A percentile compares a stretch with the other conserved stretches of the same genome.
Conservation (phyloP, 805 yeast genomes). For the Ogataea glucozyma region DNA sequence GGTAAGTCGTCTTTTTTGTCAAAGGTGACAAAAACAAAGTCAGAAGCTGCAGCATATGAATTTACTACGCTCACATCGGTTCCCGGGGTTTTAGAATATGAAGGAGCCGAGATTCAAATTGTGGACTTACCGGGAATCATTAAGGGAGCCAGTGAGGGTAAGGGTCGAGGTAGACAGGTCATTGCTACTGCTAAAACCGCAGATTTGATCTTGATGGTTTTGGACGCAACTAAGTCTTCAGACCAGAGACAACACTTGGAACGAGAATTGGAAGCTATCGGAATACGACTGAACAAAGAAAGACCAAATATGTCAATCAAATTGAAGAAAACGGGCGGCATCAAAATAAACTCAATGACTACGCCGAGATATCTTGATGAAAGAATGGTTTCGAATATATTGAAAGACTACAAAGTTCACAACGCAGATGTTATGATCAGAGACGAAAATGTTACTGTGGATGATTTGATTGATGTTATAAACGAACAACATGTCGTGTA, state of each 20-base stretch:
- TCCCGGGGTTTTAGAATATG: conserved; percentile 92
- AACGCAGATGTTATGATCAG: conserved; percentile 91
- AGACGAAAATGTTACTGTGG: conserved; percentile 87
- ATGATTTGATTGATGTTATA: conserved; percentile 88
- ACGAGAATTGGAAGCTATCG: conserved; percentile 88
- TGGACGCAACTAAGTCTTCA: conserved; percentile 92
- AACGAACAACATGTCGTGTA: conserved; percentile 87
- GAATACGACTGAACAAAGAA: conserved; percentile 80
- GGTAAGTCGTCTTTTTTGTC: conserved; percentile 92
- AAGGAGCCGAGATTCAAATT: conserved; percentile 95
- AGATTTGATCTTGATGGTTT: conserved; percentile 86
- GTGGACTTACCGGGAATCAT: conserved; percentile 98
- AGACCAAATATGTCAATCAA: conserved; percentile 80
- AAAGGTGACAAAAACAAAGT: conserved; percentile 88
- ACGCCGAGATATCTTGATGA: conserved; percentile 85
- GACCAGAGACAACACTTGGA: conserved; percentile 88
- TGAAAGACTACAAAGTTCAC: conserved; percentile 86
- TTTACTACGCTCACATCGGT: conserved; percentile 96
- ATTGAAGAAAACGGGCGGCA: conserved; percentile 86
- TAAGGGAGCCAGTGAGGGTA: conserved; percentile 95
- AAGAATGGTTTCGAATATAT: conserved; percentile 69
- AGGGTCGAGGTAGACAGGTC: conserved; percentile 97
- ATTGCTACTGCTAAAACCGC: conserved; percentile 96
- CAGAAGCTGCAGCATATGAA: conserved; percentile 93
- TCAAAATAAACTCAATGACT: conserved; percentile 74